These are phyloP conservation scores for Suillus alpinus DNA, from an alignment of 768 basidiomycete species.

Conservation along the genomic window DNA sequence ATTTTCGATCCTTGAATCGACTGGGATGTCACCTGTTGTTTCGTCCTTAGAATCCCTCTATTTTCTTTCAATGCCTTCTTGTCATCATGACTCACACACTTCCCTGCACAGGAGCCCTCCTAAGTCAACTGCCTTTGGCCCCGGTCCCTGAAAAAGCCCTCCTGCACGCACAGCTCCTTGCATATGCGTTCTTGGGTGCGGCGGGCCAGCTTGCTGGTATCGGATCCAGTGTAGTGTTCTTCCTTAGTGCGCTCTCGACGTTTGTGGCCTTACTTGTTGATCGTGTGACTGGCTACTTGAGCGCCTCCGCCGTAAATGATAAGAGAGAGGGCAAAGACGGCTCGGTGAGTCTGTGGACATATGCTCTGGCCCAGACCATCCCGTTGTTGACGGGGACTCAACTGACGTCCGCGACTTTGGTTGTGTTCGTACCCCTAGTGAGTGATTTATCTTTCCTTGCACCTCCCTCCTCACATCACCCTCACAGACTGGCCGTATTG, in stretches of 20 bases:
- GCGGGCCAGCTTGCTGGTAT: constrained; percentile 62
- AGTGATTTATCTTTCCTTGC: constrained; percentile 17
- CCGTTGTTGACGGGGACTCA: constrained; percentile 59
- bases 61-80: background rate
- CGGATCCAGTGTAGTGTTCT: constrained; percentile 76
- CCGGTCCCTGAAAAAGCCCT: constrained; percentile 20
- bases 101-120: constrained; percentile 53
- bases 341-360: constrained; percentile 55
- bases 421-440: constrained; percentile 90
- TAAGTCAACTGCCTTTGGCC: constrained; percentile 58
- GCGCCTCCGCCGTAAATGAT: constrained; percentile 13
- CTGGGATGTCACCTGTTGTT: background rate
- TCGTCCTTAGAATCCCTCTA: background rate
- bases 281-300: constrained; percentile 27
- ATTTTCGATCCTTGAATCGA: background rate
- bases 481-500: constrained; percentile 77
- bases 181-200: constrained; percentile 55
- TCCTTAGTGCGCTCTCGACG: constrained; percentile 57
- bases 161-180: constrained; percentile 59
- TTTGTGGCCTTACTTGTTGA: constrained; percentile 59
- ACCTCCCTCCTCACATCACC: background rate
- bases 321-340: constrained; percentile 13
- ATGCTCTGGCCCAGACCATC: constrained; percentile 56
- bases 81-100: background rate
- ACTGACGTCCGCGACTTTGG: constrained; percentile 58